Base-by-base conservation (phyloP, 2,329 filamentous ascomycete genomes). In the Fusarium abutilonis region DNA sequence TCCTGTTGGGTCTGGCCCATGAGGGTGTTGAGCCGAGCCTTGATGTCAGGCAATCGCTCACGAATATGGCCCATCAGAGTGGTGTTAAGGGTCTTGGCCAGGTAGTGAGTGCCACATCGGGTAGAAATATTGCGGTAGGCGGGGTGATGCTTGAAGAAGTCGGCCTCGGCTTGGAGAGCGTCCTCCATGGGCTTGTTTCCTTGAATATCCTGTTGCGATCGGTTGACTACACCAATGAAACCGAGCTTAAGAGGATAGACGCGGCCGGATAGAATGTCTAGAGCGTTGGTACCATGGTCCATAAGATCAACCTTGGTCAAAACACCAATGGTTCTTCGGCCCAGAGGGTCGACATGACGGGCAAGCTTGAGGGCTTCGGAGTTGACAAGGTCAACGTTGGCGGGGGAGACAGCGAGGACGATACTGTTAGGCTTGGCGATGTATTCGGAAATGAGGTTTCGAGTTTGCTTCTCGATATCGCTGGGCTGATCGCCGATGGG, bases 1-100 rank as follows among this genome's bases (percentile, higher is more conserved):
- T 99, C 95, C 79, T 99, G 95, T 74, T 99, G 95, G 44, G 95
- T 98, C 78, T 99, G 95, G n/a, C 95, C 95, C 95, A 99, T 99
- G 47, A 99, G 81, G 1, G 95, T 99, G 77, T 99, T 99, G 60
- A 99, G 83, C 52, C 95, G 89, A 45, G 95, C 95, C 79, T 99
- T 99, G 81, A 99, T 99, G 76, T 99, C 95, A 28, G 95, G 95
- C 70, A 99, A 81, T 42, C 95, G 88, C 75, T 99, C 95, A 59
- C 95, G 90, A 73, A 99, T 99, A 73, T 99, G 95, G 19, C 88
- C 80, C 95, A 99, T 98, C 64, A 99, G 83, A 11, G 95, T 99
- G 39, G 89, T 89, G 77, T 98, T 99, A 60, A 99, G 83, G 13
- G 92, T 97, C 80, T 95, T 97, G 47, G 95, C 95, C 52, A 99